Evolutionary conservation across 192 early-diverging fungal species (phyloP).

Genomic region (Rhizoclosmatium sp.): DNA sequence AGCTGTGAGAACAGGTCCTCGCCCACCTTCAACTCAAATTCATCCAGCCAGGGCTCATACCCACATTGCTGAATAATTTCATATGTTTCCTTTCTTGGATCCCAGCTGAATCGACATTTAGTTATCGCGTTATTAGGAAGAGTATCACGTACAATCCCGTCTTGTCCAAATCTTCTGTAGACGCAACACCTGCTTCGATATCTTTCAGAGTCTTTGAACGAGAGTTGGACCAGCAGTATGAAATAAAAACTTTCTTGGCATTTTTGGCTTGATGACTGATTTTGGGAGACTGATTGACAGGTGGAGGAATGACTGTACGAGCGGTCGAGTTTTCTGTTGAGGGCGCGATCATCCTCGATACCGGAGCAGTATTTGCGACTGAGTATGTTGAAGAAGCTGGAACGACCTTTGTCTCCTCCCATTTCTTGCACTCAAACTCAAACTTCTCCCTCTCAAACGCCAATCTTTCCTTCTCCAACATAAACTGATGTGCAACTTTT

Average conservation of each 20-base stretch:
- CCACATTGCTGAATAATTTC: constrained; percentile 18
- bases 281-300: background rate
- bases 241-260: constrained; percentile 25
- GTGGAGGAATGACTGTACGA: background rate
- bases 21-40: constrained; percentile 14
- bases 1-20: background rate
- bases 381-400: no score
- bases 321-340: background rate
- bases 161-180: background rate
- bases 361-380: background rate
- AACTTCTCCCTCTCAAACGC: background rate
- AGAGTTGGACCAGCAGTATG: constrained; percentile 28
- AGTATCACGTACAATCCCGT: background rate
- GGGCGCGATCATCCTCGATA: background rate
- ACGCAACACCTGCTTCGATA: background rate
- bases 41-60: constrained; percentile 24
- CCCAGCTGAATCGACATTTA: background rate
- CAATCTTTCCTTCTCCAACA: background rate
- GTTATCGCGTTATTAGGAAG: no score
- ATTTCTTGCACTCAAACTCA: background rate
- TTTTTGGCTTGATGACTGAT: background rate
- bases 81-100: constrained; percentile 7
- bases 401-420: background rate
- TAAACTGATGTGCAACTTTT: background rate
- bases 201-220: background rate